Conservation (phyloP, 495 filamentous ascomycete species). For the Podospora sp. region DNA sequence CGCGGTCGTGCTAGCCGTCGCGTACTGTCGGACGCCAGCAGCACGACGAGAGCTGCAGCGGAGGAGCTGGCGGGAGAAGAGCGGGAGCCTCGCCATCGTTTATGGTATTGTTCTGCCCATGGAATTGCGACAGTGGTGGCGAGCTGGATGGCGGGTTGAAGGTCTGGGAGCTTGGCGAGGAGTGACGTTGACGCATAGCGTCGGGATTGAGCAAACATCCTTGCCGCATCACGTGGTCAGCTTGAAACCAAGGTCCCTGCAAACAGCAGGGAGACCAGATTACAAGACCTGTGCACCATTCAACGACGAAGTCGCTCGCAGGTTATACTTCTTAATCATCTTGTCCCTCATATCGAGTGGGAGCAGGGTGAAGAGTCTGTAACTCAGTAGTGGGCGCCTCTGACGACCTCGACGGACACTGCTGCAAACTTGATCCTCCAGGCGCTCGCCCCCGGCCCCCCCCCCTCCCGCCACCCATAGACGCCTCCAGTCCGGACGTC, state of each 20-base stretch:
- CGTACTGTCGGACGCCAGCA: slow-evolving; percentile 33
- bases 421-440: too few relatives aligned
- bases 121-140: not conserved
- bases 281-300: too few relatives aligned
- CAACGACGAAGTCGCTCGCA: too few relatives aligned
- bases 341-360: too few relatives aligned
- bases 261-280: too few relatives aligned
- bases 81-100: slow-evolving; percentile 29
- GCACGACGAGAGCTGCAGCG: slow-evolving; percentile 9
- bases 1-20: slow-evolving; percentile 41
- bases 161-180: not conserved
- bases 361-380: too few relatives aligned
- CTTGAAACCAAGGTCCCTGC: not conserved
- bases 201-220: slow-evolving; percentile 18
- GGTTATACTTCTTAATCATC: too few relatives aligned
- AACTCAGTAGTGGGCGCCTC: too few relatives aligned
- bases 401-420: too few relatives aligned
- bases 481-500: too few relatives aligned
- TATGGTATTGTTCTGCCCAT: slow-evolving; percentile 25
- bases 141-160: not conserved
- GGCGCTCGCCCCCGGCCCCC: too few relatives aligned
- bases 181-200: slow-evolving; percentile 18
- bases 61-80: slow-evolving; percentile 24
- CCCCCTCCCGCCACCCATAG: too few relatives aligned
- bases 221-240: not conserved